phyloP scores from a whole-genome alignment of 441 rosid species.

The Hypseocharis bilobata region DNA sequence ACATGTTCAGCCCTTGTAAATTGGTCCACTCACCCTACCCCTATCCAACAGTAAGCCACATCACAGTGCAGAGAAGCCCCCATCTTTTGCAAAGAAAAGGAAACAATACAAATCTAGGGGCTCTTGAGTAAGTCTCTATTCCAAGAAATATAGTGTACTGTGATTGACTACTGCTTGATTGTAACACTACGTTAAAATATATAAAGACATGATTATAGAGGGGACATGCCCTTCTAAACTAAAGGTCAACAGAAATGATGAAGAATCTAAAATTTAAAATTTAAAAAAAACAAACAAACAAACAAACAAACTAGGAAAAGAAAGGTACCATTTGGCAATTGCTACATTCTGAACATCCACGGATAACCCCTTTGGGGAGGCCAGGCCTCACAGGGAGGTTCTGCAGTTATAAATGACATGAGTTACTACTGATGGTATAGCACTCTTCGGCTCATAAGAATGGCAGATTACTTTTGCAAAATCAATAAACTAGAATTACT shows the following conservation, averaged over 20 bases:
- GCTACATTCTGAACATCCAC: conserved; percentile 66
- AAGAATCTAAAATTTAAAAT: background rate
- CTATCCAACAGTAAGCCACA: background rate
- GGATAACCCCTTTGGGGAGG: conserved; percentile 75
- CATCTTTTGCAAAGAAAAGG: conserved; percentile 6
- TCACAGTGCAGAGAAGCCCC: background rate
- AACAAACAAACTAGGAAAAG: background rate
- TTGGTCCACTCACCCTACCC: conserved; percentile 1
- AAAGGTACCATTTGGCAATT: conserved; percentile 81
- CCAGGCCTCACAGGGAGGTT: conserved; percentile 32
- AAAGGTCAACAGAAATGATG: background rate
- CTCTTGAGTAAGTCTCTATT: background rate
- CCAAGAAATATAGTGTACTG: background rate
- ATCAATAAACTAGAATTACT: conserved; percentile 2
- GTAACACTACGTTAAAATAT: too few relatives aligned
- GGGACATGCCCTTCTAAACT: background rate
- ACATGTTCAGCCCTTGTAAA: background rate
- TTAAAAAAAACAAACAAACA: background rate
- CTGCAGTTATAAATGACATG: conserved; percentile 36
- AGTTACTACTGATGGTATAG: conserved; percentile 17
- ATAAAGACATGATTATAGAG: too few relatives aligned
- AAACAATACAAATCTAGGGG: background rate
- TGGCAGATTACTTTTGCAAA: conserved; percentile 1
- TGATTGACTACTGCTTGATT: background rate
- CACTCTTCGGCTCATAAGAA: background rate